Evolutionary conservation across 1,139 yeast species (phyloP).

Genomic region (Debaryomyces sp.): DNA sequence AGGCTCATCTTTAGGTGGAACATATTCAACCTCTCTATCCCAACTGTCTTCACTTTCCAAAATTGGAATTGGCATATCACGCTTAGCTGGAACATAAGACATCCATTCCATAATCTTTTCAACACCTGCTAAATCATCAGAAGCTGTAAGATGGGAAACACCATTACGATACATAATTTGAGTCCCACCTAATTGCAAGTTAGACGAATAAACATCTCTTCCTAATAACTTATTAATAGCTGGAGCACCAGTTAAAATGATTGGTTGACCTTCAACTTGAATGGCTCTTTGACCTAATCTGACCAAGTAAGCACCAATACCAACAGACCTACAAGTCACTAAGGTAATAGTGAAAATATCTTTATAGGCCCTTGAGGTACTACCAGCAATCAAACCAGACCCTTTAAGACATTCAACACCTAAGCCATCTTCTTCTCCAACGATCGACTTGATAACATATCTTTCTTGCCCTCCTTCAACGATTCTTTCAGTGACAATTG

Average conservation of each 20-base stretch:
- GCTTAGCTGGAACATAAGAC: conserved; percentile 91
- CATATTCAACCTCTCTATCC: conserved; percentile 90
- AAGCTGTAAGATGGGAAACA: conserved; percentile 95
- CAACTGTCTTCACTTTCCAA: conserved; percentile 80
- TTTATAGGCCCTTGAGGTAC: conserved; percentile 94
- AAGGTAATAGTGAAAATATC: conserved; percentile 95
- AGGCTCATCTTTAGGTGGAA: conserved; percentile 70
- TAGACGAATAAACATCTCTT: conserved; percentile 94
- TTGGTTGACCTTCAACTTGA: conserved; percentile 98
- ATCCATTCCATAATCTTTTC: conserved; percentile 94
- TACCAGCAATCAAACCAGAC: conserved; percentile 98
- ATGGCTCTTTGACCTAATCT: conserved; percentile 98
- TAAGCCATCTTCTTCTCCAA: conserved; percentile 94
- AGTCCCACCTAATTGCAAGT: conserved; percentile 97
- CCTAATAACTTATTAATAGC: conserved; percentile 96
- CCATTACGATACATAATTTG: conserved; percentile 98
- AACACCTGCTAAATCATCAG: conserved; percentile 95
- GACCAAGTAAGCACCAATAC: conserved; percentile 98
- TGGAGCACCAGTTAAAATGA: conserved; percentile 97
- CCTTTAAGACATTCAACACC: conserved; percentile 99
- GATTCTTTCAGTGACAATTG: conserved; percentile 74
- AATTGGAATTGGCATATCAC: conserved; percentile 90
- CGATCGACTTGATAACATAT: conserved; percentile 75
- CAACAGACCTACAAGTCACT: conserved; percentile 98
- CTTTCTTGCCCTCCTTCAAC: conserved; percentile 88